Conservation (phyloP, 768 basidiomycete species). For the Sarcodon sp. region DNA sequence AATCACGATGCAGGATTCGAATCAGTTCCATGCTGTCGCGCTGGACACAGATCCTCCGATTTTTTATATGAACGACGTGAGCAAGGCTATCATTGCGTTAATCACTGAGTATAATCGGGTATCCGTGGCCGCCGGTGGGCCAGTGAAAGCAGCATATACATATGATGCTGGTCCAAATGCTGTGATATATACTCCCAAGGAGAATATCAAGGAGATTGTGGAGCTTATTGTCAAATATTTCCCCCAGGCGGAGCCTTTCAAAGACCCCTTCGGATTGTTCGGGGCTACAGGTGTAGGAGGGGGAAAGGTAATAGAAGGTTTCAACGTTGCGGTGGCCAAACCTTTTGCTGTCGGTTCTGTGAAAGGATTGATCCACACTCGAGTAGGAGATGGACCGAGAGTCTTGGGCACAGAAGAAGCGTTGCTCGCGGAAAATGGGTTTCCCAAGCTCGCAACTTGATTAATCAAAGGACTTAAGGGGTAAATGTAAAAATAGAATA, state of each 20-base stretch:
- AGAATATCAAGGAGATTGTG: constrained; percentile 70
- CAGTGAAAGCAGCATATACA: constrained; percentile 90
- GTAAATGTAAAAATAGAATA: too few species aligned
- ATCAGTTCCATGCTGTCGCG: constrained; percentile 97
- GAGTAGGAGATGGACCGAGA: constrained; percentile 85
- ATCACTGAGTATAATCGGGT: constrained; percentile 90
- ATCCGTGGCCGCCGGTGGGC: constrained; percentile 37
- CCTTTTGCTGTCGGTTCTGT: constrained; percentile 67
- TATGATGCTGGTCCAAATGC: constrained; percentile 98
- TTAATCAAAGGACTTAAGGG: too few species aligned
- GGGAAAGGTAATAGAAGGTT: constrained; percentile 51
- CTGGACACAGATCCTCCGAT: constrained; percentile 97
- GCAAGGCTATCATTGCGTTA: constrained; percentile 81
- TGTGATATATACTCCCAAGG: constrained; percentile 81
- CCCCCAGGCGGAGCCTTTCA: constrained; percentile 69
- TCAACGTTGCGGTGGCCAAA: constrained; percentile 70
- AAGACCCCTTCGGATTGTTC: constrained; percentile 64
- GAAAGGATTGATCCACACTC: constrained; percentile 83
- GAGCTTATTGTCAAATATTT: constrained; percentile 73
- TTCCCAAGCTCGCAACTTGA: constrained; percentile 26
- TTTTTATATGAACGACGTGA: constrained; percentile 99
- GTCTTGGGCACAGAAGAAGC: constrained; percentile 48
- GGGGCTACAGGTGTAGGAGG: constrained; percentile 22
- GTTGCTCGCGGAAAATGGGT: constrained; percentile 54
- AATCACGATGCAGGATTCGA: constrained; percentile 95